phyloP scores from a whole-genome alignment of 129 eudicot species.

The Cynara cardunculus region DNA sequence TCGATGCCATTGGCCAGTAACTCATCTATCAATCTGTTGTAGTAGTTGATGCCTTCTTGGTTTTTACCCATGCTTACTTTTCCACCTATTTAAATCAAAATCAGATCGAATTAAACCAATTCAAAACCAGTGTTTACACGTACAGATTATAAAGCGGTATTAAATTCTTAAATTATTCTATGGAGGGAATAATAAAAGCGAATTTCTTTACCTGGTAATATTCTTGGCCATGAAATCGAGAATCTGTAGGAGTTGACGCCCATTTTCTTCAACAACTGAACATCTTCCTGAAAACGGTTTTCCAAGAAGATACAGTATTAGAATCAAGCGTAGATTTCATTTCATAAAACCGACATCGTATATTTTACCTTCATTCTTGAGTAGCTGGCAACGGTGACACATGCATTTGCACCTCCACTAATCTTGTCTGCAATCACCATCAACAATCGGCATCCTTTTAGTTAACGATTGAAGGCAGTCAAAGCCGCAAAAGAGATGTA shows the following conservation, averaged over 20 bases:
- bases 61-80: constrained; percentile 36
- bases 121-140: neutral
- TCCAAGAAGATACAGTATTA: neutral
- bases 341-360: too few species aligned
- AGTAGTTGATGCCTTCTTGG: constrained; percentile 32
- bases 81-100: constrained; percentile 20
- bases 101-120: neutral
- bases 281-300: constrained; percentile 31
- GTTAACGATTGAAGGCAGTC: neutral
- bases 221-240: constrained; percentile 49
- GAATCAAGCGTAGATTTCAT: neutral
- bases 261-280: constrained; percentile 26
- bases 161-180: neutral
- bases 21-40: constrained; percentile 40
- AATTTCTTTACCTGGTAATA: constrained; percentile 28
- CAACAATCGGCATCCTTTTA: neutral
- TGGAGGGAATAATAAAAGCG: neutral
- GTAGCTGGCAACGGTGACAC: neutral
- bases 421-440: neutral
- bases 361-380: too few species aligned
- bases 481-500: neutral
- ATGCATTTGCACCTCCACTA: neutral
- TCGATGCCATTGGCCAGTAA: constrained; percentile 25
- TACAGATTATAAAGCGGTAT: neutral
- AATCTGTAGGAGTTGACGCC: constrained; percentile 35